phyloP scores from a whole-genome alignment of 345 rosid species.

The Pelargonium nanum region DNA sequence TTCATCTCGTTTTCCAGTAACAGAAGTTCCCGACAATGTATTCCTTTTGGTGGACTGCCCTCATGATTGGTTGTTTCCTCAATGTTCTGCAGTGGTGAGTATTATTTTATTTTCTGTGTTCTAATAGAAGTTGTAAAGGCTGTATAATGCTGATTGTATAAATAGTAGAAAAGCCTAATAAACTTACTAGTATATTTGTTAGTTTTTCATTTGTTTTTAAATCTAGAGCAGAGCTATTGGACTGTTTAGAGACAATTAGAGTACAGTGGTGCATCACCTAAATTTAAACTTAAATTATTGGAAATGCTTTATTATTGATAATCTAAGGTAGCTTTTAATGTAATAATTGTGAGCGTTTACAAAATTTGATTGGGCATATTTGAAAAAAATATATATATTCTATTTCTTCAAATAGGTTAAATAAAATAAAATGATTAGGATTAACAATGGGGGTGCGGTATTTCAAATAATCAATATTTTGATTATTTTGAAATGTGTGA shows the following conservation, averaged over 20 bases:
- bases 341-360: no score
- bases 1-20: constrained; percentile 37
- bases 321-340: no score
- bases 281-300: neutral
- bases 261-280: neutral
- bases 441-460: no score
- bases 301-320: neutral
- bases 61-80: constrained; percentile 99
- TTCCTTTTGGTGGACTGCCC: constrained; percentile 90
- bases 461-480: no score
- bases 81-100: constrained; percentile 90
- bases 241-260: no score
- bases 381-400: no score
- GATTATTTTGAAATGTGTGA: no score
- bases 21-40: constrained; percentile 53
- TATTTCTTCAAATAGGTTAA: no score
- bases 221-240: neutral
- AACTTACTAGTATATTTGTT: neutral
- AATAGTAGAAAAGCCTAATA: neutral
- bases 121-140: neutral
- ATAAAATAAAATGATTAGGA: no score
- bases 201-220: neutral
- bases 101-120: neutral
- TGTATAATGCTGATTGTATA: no score
- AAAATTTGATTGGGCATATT: no score